Percentiles rank a stretch among this genome's conserved stretches.
Conservation (phyloP, 2,329 filamentous ascomycete species). For the Acrodontium crateriforme region DNA sequence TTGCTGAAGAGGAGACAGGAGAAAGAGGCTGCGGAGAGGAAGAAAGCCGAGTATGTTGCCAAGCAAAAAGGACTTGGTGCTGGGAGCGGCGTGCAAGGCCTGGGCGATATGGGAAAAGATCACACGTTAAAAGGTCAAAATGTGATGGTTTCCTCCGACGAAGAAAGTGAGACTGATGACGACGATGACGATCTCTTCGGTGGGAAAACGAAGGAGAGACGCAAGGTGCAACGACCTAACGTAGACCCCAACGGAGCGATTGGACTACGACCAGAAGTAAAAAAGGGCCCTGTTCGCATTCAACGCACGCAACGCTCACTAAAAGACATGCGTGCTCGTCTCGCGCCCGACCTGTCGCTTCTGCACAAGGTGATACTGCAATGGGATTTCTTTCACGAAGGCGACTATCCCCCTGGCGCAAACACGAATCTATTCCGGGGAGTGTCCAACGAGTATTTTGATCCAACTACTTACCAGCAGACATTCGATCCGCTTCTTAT, state of each 20-base stretch:
- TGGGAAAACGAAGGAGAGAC: slow-evolving; percentile 30
- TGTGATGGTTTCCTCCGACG: slow-evolving; percentile 77
- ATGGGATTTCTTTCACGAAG: slow-evolving; percentile 89
- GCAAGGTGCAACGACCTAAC: slow-evolving; percentile 24
- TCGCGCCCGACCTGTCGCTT: slow-evolving; percentile 75
- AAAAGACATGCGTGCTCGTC: slow-evolving; percentile 85
- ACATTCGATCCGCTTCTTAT: slow-evolving; percentile 85
- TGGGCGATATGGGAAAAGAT: slow-evolving; percentile 65
- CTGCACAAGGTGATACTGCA: slow-evolving; percentile 76
- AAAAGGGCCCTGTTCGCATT: slow-evolving; percentile 69
- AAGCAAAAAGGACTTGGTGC: slow-evolving; percentile 40
- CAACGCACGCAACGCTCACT: slow-evolving; percentile 63
- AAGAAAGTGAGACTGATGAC: slow-evolving; percentile 37
- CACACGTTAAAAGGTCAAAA: slow-evolving; percentile 61
- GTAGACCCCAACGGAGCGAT: slow-evolving; percentile 17
- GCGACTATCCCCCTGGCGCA: slow-evolving; percentile 66
- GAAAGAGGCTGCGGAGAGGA: slow-evolving; percentile 60
- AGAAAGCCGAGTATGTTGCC: slow-evolving; percentile 23
- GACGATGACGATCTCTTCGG: slow-evolving; percentile 54
- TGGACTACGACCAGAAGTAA: slow-evolving; percentile 31
- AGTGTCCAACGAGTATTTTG: slow-evolving; percentile 64
- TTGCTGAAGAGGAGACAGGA: slow-evolving; percentile 54
- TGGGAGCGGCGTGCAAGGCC: slow-evolving; percentile 61
- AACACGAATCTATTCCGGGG: slow-evolving; percentile 57
- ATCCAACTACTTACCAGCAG: slow-evolving; percentile 66